Percentiles rank a stretch among this genome's conserved stretches.
These are phyloP conservation scores for Vinca minor DNA, from an alignment of 257 asterid genomes.

Conservation along the genomic window DNA sequence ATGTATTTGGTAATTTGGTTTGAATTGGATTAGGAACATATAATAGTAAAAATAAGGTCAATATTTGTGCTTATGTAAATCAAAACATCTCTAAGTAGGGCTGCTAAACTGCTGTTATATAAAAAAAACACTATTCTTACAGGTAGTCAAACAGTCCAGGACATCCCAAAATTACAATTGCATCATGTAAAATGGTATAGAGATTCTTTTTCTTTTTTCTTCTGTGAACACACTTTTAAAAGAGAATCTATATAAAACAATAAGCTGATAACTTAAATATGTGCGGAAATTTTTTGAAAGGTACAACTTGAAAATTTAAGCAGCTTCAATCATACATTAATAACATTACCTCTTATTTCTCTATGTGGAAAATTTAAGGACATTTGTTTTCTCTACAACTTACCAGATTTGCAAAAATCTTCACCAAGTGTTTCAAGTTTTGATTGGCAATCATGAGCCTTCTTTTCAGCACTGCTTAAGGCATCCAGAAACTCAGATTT, in stretches of 20 bases:
- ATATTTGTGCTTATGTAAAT: neutral
- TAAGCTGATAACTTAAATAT: neutral
- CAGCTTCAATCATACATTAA: neutral
- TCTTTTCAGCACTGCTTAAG: conserved; percentile 89
- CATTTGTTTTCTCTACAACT: conserved; percentile 14
- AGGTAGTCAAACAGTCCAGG: neutral
- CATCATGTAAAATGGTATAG: neutral
- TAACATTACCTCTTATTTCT: neutral
- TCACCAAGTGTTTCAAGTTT: conserved; percentile 55
- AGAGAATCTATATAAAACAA: neutral
- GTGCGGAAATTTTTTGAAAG: neutral
- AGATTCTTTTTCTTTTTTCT: neutral
- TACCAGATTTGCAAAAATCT: conserved; percentile 65
- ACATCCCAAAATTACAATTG: neutral
- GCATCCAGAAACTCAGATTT: conserved; percentile 91
- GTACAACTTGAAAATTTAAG: neutral
- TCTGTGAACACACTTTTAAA: neutral
- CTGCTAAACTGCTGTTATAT: neutral
- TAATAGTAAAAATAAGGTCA: neutral
- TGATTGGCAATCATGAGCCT: conserved; percentile 56
- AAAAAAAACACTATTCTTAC: neutral
- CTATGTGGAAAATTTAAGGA: neutral
- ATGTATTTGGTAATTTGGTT: neutral
- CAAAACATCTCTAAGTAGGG: neutral
- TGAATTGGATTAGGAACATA: neutral